phyloP scores from a whole-genome alignment of 345 rosid genomes.

The Populus tremula region DNA sequence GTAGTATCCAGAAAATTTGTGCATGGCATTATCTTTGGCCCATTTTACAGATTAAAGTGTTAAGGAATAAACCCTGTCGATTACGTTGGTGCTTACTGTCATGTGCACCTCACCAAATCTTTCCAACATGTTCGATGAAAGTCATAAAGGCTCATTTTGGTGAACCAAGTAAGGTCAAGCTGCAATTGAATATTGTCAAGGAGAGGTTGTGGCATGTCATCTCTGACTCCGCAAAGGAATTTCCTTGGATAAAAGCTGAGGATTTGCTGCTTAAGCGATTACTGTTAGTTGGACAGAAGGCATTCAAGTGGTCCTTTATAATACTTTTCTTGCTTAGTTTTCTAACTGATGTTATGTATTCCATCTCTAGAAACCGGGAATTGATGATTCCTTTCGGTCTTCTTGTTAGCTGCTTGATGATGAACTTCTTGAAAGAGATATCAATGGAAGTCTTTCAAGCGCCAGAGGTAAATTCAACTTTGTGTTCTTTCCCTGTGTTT shows the following conservation, averaged over 20 bases:
- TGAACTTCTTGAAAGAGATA: conserved; percentile 42
- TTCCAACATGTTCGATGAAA: conserved; percentile 22
- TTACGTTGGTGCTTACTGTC: conserved; percentile 12
- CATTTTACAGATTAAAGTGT: conserved; percentile 27
- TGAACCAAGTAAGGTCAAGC: conserved; percentile 27
- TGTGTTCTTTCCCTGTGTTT: background rate
- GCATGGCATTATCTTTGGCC: background rate
- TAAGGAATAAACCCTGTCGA: conserved; percentile 12
- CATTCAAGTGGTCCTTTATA: conserved; percentile 41
- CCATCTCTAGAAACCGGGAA: conserved; percentile 41
- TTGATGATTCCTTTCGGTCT: conserved; percentile 50
- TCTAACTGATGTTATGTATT: conserved; percentile 38
- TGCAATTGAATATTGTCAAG: conserved; percentile 17
- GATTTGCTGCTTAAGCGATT: conserved; percentile 23
- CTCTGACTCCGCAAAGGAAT: conserved; percentile 32
- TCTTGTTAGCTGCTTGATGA: conserved; percentile 36
- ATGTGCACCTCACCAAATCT: background rate
- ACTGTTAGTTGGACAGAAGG: conserved; percentile 26
- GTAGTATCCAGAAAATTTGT: background rate
- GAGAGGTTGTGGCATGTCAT: conserved; percentile 37
- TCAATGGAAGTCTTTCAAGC: conserved; percentile 14
- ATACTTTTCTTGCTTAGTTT: conserved; percentile 23
- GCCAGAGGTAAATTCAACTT: conserved; percentile 30
- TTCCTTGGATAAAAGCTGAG: conserved; percentile 46
- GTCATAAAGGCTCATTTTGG: conserved; percentile 29